Percentiles rank a stretch among this genome's conserved stretches.
These are phyloP conservation scores for Camellia granthamiana DNA, from an alignment of 148 eudicot genomes.

Conservation along the genomic window DNA sequence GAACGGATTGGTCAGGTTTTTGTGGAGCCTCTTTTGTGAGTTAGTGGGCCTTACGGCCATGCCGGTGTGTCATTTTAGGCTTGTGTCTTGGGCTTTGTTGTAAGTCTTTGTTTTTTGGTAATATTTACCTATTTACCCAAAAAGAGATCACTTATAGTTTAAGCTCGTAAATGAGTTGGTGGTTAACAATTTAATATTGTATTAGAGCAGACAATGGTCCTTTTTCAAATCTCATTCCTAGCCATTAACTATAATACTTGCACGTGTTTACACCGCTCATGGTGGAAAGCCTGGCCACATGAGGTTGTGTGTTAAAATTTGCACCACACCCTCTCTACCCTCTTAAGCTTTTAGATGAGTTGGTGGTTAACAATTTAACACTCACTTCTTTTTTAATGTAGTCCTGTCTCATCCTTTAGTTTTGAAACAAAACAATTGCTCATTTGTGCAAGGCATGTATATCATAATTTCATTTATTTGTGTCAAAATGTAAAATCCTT, in stretches of 20 bases:
- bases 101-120: too few relatives aligned
- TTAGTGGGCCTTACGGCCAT: too few relatives aligned
- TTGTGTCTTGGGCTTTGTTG: too few relatives aligned
- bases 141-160: background rate
- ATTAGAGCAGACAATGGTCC: background rate
- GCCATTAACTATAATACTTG: background rate
- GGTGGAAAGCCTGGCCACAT: background rate
- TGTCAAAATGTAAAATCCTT: background rate
- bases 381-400: background rate
- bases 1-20: background rate
- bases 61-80: too few relatives aligned
- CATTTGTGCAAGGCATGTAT: background rate
- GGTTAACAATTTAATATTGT: background rate
- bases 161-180: background rate
- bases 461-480: background rate
- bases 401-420: background rate
- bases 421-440: background rate
- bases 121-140: background rate
- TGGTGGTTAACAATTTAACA: slow-evolving; percentile 3
- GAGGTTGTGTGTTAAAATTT: too few relatives aligned
- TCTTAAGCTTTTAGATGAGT: background rate
- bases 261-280: background rate
- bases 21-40: too few relatives aligned
- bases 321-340: background rate
- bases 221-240: background rate